These are phyloP conservation scores for Nigrospora oryzae DNA, from an alignment of 2,329 filamentous ascomycete genomes.

Conservation along the genomic window DNA sequence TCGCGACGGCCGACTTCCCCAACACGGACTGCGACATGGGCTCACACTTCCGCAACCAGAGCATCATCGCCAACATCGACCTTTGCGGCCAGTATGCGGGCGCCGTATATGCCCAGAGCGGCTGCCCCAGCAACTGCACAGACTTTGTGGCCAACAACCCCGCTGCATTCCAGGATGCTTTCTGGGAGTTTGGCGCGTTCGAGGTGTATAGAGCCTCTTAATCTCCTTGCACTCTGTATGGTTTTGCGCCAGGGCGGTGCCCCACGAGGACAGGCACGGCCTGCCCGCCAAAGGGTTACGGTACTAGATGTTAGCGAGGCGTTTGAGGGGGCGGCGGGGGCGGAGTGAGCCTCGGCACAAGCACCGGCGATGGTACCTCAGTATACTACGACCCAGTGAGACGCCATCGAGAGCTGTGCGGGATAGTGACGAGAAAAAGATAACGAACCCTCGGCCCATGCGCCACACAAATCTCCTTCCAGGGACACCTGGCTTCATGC, in stretches of 20 bases:
- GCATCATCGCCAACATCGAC: conserved; percentile 59
- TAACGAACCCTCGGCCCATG: too few relatives aligned
- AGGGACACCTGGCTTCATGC: too few relatives aligned
- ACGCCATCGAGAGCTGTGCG: too few relatives aligned
- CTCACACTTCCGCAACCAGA: conserved; percentile 54
- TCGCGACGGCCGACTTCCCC: conserved; percentile 56
- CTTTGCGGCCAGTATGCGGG: conserved; percentile 51
- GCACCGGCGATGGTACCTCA: too few relatives aligned
- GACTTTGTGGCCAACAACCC: conserved; percentile 51
- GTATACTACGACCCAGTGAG: too few relatives aligned
- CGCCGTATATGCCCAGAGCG: conserved; percentile 34
- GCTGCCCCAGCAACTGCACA: conserved; percentile 45
- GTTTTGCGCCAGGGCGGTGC: background rate
- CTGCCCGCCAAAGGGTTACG: too few relatives aligned
- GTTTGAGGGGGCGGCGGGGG: background rate
- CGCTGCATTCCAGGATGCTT: conserved; percentile 47
- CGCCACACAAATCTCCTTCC: too few relatives aligned
- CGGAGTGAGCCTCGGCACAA: too few relatives aligned
- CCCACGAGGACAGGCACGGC: too few relatives aligned
- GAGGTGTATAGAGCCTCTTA: conserved; percentile 41
- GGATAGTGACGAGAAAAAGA: too few relatives aligned
- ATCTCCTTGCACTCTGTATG: background rate
- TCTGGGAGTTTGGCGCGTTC: conserved; percentile 57
- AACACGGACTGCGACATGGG: conserved; percentile 51
- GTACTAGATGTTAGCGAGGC: background rate